Evolutionary conservation across 2,329 filamentous ascomycete species (phyloP).

Genomic region (Colletotrichum sp.): DNA sequence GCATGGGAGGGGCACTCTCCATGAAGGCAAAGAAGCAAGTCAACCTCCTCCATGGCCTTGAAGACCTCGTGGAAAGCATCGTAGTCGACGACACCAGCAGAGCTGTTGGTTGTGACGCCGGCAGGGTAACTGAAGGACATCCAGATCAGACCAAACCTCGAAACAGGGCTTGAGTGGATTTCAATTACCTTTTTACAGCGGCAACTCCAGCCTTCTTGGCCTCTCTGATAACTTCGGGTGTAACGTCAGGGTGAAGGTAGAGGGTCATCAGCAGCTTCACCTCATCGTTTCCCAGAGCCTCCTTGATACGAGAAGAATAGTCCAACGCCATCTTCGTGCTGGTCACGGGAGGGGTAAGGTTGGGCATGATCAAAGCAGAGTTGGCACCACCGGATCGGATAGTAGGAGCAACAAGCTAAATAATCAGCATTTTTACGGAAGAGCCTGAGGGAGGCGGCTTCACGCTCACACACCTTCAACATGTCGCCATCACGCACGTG

Average conservation of each 20-base stretch:
- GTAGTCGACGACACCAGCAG: conserved; percentile 72
- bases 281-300: conserved; percentile 47
- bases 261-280: conserved; percentile 76
- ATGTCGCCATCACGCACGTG: conserved; percentile 72
- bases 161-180: neutral
- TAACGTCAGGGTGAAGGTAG: conserved; percentile 68
- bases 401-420: conserved; percentile 48
- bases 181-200: conserved; percentile 62
- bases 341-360: conserved; percentile 68
- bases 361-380: conserved; percentile 53
- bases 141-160: neutral
- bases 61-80: conserved; percentile 80
- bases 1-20: conserved; percentile 71
- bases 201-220: conserved; percentile 75
- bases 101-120: conserved; percentile 70
- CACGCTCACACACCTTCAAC: conserved; percentile 45
- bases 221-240: conserved; percentile 72
- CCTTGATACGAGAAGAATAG: conserved; percentile 66
- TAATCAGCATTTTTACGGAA: neutral
- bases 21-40: conserved; percentile 90
- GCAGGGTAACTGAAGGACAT: conserved; percentile 11
- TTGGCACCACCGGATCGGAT: conserved; percentile 63
- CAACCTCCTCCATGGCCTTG: conserved; percentile 84
- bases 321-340: conserved; percentile 67
- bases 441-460: neutral